A percentile compares a stretch with the other conserved stretches of the same genome.
Evolutionary conservation across 129 eudicot species (phyloP).

Genomic region (Lonicera japonica): DNA sequence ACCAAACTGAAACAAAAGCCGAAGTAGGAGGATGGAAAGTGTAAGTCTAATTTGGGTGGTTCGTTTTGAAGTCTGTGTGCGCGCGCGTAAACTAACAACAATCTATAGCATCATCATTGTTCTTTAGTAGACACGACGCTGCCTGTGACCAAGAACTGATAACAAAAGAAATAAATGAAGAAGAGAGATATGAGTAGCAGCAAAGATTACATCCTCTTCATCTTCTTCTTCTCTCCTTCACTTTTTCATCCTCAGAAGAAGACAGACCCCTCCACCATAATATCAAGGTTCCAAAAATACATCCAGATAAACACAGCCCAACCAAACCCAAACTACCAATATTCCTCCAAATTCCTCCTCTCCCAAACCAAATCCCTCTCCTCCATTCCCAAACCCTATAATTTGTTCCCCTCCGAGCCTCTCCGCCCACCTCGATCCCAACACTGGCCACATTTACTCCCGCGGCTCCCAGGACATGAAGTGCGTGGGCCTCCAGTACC

Average conservation of each 20-base stretch:
- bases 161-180: neutral
- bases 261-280: conserved; percentile 30
- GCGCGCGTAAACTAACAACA: conserved; percentile 17
- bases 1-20: no score
- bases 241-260: conserved; percentile 4
- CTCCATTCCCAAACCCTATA: conserved; percentile 56
- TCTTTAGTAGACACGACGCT: no score
- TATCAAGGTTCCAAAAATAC: conserved; percentile 78
- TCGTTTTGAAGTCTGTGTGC: neutral
- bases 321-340: conserved; percentile 62
- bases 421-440: conserved; percentile 34
- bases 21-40: no score
- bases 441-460: conserved; percentile 52
- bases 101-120: neutral
- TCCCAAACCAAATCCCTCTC: conserved; percentile 67
- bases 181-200: neutral
- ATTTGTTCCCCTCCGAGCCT: conserved; percentile 78
- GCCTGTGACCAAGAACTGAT: conserved; percentile 16
- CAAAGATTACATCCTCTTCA: neutral
- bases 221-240: neutral
- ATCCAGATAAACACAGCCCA: conserved; percentile 79
- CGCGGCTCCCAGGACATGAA: conserved; percentile 99
- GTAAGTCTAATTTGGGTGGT: neutral
- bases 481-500: conserved; percentile 88
- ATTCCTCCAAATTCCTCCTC: conserved; percentile 62